Base-by-base conservation (phyloP, 805 yeast species). In the Candida dendrica region DNA sequence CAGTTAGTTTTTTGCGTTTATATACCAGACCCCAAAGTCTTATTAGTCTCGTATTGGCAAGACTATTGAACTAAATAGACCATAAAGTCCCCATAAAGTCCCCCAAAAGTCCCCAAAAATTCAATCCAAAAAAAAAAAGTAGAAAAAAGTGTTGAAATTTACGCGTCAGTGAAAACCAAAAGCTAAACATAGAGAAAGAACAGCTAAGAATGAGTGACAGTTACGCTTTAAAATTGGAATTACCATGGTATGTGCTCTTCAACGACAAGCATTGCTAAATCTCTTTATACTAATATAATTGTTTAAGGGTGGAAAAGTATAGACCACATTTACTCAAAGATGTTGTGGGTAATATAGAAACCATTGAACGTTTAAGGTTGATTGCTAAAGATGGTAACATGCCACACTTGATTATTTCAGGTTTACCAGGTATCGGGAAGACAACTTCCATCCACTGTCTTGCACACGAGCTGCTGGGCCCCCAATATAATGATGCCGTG, bases 351-450 rank as follows among this genome's bases (percentile, higher is more conserved):
- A 93, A 93, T 54, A 81, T 75, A 42, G 98, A 90, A 47, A 91
- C 98, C 3, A 74, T 93, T 4, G 88, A 82, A 46, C 74, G 97
- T 32, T 70, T 93, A 42, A 77, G 82, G 53, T 76, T 87, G 46
- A 90, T 93, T 40, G 96, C 95, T 5, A 65, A 75, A 38, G 96
- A 90, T 55, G 98, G 98, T 27, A 93, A 93, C 63, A 84, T 93
- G 87, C 98, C 98, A 1, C 96, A 93, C 64, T 70, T 93, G 75
- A 90, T 93, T 52, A 84, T 93, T 36, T 83, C 93, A n/a, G 95
- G 98, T 3, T 66, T 88, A 37, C 98, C 98, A 2, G 98, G 98
- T 51, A 91, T 93, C 42, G 98, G 98, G 34, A 93, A 93, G 60
- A 93, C 98, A 3, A 93, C 98, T 0, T 84, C 96, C 2, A 78